Percentiles rank a stretch among this genome's conserved stretches.
phyloP scores from a whole-genome alignment of 2,329 filamentous ascomycete genomes.

The Penicillium sp. region DNA sequence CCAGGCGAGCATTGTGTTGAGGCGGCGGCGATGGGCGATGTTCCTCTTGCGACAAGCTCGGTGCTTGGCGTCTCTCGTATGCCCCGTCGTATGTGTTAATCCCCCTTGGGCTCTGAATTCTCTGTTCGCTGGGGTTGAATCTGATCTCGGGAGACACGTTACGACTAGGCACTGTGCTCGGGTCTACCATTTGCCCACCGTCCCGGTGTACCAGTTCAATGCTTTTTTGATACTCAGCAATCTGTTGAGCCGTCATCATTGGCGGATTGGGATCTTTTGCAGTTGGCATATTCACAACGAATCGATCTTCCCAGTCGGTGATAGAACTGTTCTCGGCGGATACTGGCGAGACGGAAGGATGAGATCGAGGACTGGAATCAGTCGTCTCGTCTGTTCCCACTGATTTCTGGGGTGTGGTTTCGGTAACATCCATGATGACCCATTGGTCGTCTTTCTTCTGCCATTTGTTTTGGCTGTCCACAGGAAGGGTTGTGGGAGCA shows the following conservation, averaged over 20 bases:
- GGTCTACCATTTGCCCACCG: slow-evolving; percentile 33
- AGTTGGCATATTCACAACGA: slow-evolving; percentile 47
- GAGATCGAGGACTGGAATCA: slow-evolving; percentile 30
- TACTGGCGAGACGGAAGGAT: slow-evolving; percentile 32
- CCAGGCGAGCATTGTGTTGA: neutral
- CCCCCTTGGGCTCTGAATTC: slow-evolving; percentile 17
- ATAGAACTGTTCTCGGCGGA: slow-evolving; percentile 33
- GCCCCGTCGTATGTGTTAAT: slow-evolving; percentile 15
- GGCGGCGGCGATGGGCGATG: slow-evolving; percentile 1
- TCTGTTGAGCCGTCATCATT: slow-evolving; percentile 41
- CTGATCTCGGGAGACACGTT: slow-evolving; percentile 31
- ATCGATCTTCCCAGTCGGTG: slow-evolving; percentile 42
- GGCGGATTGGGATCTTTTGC: slow-evolving; percentile 45
- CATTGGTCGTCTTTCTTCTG: slow-evolving; percentile 38
- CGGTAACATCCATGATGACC: slow-evolving; percentile 32
- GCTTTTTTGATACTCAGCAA: slow-evolving; percentile 40
- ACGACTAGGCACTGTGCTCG: slow-evolving; percentile 34
- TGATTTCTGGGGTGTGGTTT: slow-evolving; percentile 22
- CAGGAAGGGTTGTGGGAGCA: slow-evolving; percentile 1
- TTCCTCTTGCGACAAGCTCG: neutral
- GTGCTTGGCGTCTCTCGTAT: slow-evolving; percentile 19
- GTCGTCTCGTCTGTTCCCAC: slow-evolving; percentile 22
- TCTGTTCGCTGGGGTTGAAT: slow-evolving; percentile 28
- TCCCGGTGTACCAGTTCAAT: slow-evolving; percentile 35
- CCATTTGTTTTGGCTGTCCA: slow-evolving; percentile 30